Evolutionary conservation across 1,139 yeast genomes (phyloP).

Genomic region (Geotrichum restrictum): DNA sequence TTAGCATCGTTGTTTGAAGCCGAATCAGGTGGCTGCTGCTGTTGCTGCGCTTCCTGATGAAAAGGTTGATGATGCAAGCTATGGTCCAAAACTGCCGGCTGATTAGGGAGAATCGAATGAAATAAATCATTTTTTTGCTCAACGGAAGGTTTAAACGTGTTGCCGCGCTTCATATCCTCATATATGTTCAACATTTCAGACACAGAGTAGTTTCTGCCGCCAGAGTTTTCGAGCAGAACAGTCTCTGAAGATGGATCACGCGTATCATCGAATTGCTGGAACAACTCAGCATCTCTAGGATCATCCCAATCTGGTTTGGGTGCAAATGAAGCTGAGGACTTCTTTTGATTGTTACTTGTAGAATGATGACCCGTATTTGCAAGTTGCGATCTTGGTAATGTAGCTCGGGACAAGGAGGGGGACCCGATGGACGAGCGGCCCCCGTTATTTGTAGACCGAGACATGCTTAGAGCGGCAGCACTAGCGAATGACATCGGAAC

Average conservation of each 20-base stretch:
- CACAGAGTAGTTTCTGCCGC: constrained; percentile 44
- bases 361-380: constrained; percentile 2
- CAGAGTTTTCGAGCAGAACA: constrained; percentile 21
- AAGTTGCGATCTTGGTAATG: constrained; percentile 10
- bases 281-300: not conserved
- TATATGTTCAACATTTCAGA: constrained; percentile 55
- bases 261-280: constrained; percentile 5
- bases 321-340: constrained; percentile 5
- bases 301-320: constrained; percentile 13
- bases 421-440: constrained; percentile 15
- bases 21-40: constrained; percentile 7
- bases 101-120: constrained; percentile 26
- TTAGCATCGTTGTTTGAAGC: constrained; percentile 3
- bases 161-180: constrained; percentile 43
- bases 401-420: constrained; percentile 5
- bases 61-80: constrained; percentile 9
- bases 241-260: constrained; percentile 1
- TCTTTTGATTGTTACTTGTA: not conserved
- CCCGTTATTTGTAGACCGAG: constrained; percentile 14
- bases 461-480: constrained; percentile 20
- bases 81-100: constrained; percentile 23
- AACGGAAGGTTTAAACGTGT: constrained; percentile 30
- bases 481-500: constrained; percentile 21
- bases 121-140: constrained; percentile 34
- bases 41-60: constrained; percentile 11